Evolutionary conservation across 257 asterid genomes (phyloP).

Genomic region (Eustoma russellianum): DNA sequence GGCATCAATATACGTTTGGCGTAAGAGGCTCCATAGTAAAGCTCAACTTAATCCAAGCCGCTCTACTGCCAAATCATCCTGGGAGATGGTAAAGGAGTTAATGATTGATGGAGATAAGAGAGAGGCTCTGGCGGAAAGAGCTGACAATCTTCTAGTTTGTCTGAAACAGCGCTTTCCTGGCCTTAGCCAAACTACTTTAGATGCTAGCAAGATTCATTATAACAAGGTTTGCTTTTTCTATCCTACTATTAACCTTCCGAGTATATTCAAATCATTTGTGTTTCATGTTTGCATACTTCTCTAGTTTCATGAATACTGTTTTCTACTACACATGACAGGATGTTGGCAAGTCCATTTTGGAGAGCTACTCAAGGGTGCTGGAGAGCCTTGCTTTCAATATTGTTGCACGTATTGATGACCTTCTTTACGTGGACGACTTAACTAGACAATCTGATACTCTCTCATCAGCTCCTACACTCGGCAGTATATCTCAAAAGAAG

Average conservation of each 20-base stretch:
- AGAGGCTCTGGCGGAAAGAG: conserved; percentile 61
- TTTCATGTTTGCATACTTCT: not conserved
- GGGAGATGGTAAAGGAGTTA: conserved; percentile 78
- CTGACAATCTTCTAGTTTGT: conserved; percentile 61
- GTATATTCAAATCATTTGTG: not conserved
- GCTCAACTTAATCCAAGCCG: conserved; percentile 37
- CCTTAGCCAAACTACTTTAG: conserved; percentile 71
- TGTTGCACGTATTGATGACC: conserved; percentile 73
- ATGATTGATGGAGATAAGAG: conserved; percentile 76
- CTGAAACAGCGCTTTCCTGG: conserved; percentile 73
- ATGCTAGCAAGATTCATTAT: conserved; percentile 72
- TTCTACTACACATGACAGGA: conserved; percentile 34
- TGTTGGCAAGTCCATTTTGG: conserved; percentile 80
- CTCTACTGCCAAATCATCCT: conserved; percentile 61
- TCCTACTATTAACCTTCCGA: too few relatives aligned
- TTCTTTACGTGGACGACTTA: conserved; percentile 71
- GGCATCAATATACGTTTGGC: conserved; percentile 71
- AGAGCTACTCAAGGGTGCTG: conserved; percentile 96
- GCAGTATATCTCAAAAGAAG: conserved; percentile 39
- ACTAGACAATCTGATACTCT: conserved; percentile 48
- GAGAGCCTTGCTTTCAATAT: conserved; percentile 86
- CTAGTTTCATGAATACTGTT: not conserved
- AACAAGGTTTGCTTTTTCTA: conserved; percentile 54
- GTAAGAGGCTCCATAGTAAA: conserved; percentile 41
- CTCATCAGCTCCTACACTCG: conserved; percentile 25